Evolutionary conservation across 2,329 filamentous ascomycete species (phyloP).

Genomic region (Verticillium nubilum): DNA sequence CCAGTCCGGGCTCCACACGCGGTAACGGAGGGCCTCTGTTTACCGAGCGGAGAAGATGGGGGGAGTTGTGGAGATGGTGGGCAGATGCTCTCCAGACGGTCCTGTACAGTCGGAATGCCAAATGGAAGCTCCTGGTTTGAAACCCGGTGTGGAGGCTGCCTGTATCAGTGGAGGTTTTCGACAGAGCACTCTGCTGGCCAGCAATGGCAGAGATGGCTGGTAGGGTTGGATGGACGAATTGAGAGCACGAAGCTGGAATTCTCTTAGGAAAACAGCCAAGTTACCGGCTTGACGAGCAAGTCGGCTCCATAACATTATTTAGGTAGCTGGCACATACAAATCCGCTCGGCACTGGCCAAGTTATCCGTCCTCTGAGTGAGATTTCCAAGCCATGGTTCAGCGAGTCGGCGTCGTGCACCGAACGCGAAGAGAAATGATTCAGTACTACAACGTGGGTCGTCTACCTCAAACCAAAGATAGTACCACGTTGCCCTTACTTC

Average conservation of each 20-base stretch:
- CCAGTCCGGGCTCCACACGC: too few species aligned
- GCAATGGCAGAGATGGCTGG: background rate
- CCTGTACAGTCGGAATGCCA: too few species aligned
- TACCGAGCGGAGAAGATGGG: too few species aligned
- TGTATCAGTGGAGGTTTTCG: background rate
- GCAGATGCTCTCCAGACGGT: too few species aligned
- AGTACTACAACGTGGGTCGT: background rate
- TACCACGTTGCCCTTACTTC: background rate
- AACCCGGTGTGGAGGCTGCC: background rate
- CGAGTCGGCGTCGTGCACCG: background rate
- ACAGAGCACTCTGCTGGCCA: background rate
- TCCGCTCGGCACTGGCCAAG: background rate
- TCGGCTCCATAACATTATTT: background rate
- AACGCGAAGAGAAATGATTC: background rate
- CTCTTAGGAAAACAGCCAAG: background rate
- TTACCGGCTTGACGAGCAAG: background rate
- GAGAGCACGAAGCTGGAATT: background rate
- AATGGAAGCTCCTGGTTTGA: too few species aligned
- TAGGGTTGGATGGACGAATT: background rate
- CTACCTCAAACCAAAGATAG: background rate
- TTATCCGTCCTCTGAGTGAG: background rate
- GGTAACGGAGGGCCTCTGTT: too few species aligned
- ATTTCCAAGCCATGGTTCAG: background rate
- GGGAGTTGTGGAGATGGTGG: too few species aligned
- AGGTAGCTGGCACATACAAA: background rate